Percentiles rank a stretch among this genome's conserved stretches.
phyloP scores from a whole-genome alignment of 1,284 basidiomycete genomes.

The Takashimella tepidaria region DNA sequence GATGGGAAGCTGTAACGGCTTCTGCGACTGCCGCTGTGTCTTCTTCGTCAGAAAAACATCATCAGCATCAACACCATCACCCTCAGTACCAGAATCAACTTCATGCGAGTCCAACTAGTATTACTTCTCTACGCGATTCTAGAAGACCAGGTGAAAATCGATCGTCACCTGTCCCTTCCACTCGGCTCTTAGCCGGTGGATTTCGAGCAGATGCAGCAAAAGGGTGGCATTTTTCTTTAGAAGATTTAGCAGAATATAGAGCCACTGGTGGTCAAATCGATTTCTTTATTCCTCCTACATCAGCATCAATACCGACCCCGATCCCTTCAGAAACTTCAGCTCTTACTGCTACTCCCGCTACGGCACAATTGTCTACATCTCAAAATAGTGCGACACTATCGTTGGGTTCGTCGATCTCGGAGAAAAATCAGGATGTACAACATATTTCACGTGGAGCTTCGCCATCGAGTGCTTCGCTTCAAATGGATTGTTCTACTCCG shows the following conservation, averaged over 20 bases:
- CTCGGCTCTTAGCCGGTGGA: constrained; percentile 1
- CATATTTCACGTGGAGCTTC: not conserved
- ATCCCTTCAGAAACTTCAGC: not conserved
- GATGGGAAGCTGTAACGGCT: constrained; percentile 27
- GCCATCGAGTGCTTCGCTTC: not conserved
- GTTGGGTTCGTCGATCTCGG: not conserved
- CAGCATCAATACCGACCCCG: not conserved
- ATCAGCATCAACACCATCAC: not conserved
- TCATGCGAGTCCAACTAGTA: constrained; percentile 10
- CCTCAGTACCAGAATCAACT: not conserved
- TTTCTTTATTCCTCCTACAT: constrained; percentile 36
- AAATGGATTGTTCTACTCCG: not conserved
- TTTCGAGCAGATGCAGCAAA: constrained; percentile 5
- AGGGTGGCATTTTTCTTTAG: constrained; percentile 34
- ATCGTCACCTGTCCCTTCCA: not conserved
- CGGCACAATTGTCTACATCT: not conserved
- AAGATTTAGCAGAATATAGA: constrained; percentile 35
- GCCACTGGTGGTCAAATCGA: constrained; percentile 32
- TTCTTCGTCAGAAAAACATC: not conserved
- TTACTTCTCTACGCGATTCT: constrained; percentile 5
- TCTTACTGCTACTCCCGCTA: not conserved
- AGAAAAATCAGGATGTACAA: not conserved
- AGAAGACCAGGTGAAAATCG: constrained; percentile 2
- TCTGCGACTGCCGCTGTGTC: not conserved
- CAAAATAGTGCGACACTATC: not conserved